phyloP scores from a whole-genome alignment of 2,329 filamentous ascomycete genomes.

The Endothia cerciana region DNA sequence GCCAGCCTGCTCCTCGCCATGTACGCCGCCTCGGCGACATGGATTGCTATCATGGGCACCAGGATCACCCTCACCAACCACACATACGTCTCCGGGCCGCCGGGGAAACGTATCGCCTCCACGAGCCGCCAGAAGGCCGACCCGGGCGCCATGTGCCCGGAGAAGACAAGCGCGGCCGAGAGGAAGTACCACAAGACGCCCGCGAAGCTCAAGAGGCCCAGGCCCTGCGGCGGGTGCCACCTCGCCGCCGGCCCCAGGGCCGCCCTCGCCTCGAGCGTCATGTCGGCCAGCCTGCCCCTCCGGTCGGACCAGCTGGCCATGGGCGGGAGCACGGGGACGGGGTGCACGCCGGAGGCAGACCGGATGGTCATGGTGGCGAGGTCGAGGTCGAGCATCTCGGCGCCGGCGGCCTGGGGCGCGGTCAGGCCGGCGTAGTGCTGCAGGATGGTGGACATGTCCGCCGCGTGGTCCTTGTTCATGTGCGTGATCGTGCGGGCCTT shows the following conservation, averaged over 20 bases:
- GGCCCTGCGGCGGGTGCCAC: constrained; percentile 46
- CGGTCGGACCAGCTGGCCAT: constrained; percentile 70
- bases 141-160: constrained; percentile 42
- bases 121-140: constrained; percentile 54
- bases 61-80: constrained; percentile 64
- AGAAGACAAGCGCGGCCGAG: constrained; percentile 20
- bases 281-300: constrained; percentile 71
- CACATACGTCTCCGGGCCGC: constrained; percentile 61
- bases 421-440: constrained; percentile 68
- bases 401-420: constrained; percentile 36
- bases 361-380: constrained; percentile 65
- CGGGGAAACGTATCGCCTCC: constrained; percentile 53
- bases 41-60: constrained; percentile 63
- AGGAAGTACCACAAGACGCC: constrained; percentile 58
- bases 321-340: constrained; percentile 70
- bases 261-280: constrained; percentile 62
- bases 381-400: constrained; percentile 67
- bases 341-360: constrained; percentile 52
- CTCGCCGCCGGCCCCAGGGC: constrained; percentile 61
- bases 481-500: constrained; percentile 64
- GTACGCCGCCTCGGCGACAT: constrained; percentile 64
- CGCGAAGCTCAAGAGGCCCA: constrained; percentile 58
- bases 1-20: constrained; percentile 53
- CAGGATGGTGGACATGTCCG: constrained; percentile 78
- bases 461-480: constrained; percentile 84